Conservation (phyloP, 345 rosid species). For the Sonneratia caseolaris region DNA sequence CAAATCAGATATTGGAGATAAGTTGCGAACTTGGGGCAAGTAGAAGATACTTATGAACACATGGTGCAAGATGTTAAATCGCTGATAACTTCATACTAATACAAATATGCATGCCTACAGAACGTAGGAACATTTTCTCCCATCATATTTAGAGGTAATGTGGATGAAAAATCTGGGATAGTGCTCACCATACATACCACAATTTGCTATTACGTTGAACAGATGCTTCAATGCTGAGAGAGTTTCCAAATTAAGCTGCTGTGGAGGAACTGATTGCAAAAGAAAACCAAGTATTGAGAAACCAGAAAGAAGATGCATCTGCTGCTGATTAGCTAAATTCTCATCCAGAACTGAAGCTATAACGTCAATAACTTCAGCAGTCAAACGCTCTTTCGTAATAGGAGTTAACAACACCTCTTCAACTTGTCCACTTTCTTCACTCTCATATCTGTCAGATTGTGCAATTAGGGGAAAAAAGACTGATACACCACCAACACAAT, state of each 20-base stretch:
- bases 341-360: constrained; percentile 92
- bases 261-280: constrained; percentile 77
- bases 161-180: background rate
- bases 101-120: background rate
- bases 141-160: background rate
- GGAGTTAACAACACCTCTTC: constrained; percentile 49
- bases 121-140: background rate
- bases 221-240: constrained; percentile 84
- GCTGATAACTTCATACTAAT: background rate
- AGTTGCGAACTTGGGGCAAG: background rate
- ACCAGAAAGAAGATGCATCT: constrained; percentile 91
- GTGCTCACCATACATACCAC: constrained; percentile 45
- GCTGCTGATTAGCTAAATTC: constrained; percentile 83
- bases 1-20: background rate
- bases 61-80: background rate
- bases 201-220: constrained; percentile 55
- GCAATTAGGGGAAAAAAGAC: constrained; percentile 90
- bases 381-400: constrained; percentile 61
- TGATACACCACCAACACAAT: constrained; percentile 94
- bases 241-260: constrained; percentile 86
- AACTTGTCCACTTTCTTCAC: constrained; percentile 34
- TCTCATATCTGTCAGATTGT: constrained; percentile 74
- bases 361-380: constrained; percentile 90
- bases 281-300: constrained; percentile 79
- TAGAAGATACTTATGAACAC: too few species aligned